Conservation (phyloP, 2,329 filamentous ascomycete species). For the Trichoderma sp. region DNA sequence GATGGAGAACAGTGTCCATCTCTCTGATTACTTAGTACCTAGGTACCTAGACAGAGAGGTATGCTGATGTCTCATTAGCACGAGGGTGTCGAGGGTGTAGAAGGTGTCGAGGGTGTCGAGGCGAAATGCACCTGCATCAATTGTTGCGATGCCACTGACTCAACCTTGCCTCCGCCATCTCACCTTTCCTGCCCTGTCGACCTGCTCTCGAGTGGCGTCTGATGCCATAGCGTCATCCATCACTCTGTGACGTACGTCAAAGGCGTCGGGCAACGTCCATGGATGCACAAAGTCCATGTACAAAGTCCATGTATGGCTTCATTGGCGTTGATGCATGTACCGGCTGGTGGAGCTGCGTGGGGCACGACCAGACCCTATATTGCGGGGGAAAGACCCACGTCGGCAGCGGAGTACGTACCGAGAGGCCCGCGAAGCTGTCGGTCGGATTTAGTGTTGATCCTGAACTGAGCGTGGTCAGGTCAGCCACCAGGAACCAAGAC, state of each 20-base stretch:
- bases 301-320: neutral
- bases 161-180: neutral
- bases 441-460: slow-evolving; percentile 22
- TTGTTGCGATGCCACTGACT: neutral
- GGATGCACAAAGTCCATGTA: neutral
- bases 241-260: slow-evolving; percentile 3
- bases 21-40: too few species aligned
- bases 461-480: neutral
- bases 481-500: neutral
- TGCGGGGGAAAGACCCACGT: slow-evolving; percentile 13
- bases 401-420: slow-evolving; percentile 16
- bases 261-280: neutral
- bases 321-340: neutral
- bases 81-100: neutral
- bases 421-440: neutral
- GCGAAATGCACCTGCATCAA: neutral
- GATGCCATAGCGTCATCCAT: slow-evolving; percentile 3
- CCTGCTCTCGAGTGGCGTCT: neutral
- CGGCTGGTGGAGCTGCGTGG: slow-evolving; percentile 1
- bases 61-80: neutral
- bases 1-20: too few species aligned
- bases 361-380: slow-evolving; percentile 21
- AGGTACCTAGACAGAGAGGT: too few species aligned
- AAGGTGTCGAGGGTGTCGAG: neutral
- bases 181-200: neutral